Evolutionary conservation across 371 early-diverging fungal genomes (phyloP).

Genomic region (Ordospora pajunii): DNA sequence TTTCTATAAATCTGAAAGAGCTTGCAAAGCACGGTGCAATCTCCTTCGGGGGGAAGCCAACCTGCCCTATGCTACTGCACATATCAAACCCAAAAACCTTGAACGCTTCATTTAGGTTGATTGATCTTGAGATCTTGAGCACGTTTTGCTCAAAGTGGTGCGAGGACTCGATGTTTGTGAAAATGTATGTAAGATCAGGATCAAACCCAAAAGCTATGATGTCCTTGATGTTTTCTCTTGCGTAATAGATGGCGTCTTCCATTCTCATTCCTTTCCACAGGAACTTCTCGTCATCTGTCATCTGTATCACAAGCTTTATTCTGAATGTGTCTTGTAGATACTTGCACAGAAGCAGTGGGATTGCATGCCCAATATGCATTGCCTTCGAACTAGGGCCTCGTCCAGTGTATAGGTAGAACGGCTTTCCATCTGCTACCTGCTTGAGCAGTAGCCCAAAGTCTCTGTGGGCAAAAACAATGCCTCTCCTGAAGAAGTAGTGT

Average conservation of each 20-base stretch:
- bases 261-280: conserved; percentile 77
- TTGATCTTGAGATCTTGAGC: conserved; percentile 47
- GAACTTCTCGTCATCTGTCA: conserved; percentile 99
- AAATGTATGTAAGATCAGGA: conserved; percentile 93
- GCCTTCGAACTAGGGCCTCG: conserved; percentile 86
- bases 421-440: conserved; percentile 72
- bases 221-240: conserved; percentile 79
- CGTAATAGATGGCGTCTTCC: conserved; percentile 72
- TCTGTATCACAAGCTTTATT: conserved; percentile 86
- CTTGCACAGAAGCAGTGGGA: conserved; percentile 95
- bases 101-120: conserved; percentile 56
- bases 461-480: conserved; percentile 92
- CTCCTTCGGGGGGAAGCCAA: conserved; percentile 56
- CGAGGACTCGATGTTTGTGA: conserved; percentile 79
- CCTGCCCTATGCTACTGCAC: conserved; percentile 51
- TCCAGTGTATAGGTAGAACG: conserved; percentile 97
- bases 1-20: conserved; percentile 55
- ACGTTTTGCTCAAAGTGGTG: conserved; percentile 64
- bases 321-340: conserved; percentile 89
- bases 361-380: conserved; percentile 97
- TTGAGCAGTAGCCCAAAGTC: conserved; percentile 79
- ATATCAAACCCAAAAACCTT: conserved; percentile 59
- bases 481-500: conserved; percentile 78
- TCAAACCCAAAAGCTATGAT: conserved; percentile 95
- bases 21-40: conserved; percentile 58